Percentiles rank a stretch among this genome's conserved stretches.
phyloP scores from a whole-genome alignment of 2,329 filamentous ascomycete species.

The Balansia obtecta region DNA sequence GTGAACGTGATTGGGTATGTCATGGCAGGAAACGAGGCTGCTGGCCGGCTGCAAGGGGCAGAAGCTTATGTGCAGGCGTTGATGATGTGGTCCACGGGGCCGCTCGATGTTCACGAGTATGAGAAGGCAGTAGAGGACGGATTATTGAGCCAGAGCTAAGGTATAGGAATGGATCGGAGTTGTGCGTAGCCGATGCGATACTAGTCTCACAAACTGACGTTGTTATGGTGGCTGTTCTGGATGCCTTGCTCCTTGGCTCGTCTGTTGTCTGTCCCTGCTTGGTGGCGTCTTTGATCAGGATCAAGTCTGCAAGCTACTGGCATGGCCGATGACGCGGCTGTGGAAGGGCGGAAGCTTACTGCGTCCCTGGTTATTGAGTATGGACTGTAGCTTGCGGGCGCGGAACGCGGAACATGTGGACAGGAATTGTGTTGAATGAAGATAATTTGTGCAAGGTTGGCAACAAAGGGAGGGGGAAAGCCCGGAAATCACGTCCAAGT shows the following conservation, averaged over 20 bases:
- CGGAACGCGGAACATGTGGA: no score
- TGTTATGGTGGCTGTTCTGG: neutral
- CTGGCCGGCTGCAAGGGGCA: neutral
- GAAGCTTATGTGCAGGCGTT: conserved; percentile 54
- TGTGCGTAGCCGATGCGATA: neutral
- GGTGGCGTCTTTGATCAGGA: no score
- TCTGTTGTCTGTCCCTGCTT: neutral
- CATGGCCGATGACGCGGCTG: no score
- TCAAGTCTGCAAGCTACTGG: no score
- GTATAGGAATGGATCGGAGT: neutral
- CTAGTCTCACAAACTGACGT: neutral
- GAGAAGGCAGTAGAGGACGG: conserved; percentile 42
- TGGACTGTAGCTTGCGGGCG: no score
- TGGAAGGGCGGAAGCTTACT: no score
- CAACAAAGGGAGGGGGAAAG: no score
- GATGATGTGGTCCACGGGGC: conserved; percentile 64
- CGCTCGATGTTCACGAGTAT: conserved; percentile 60
- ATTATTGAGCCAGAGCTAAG: neutral
- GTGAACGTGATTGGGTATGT: conserved; percentile 81
- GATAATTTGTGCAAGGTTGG: no score
- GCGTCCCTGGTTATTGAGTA: no score
- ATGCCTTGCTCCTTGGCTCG: neutral
- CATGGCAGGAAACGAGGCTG: conserved; percentile 10
- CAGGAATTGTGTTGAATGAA: no score
- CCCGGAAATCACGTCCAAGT: no score